Evolutionary conservation across 129 eudicot species (phyloP).

Genomic region (Flaveria brownii): DNA sequence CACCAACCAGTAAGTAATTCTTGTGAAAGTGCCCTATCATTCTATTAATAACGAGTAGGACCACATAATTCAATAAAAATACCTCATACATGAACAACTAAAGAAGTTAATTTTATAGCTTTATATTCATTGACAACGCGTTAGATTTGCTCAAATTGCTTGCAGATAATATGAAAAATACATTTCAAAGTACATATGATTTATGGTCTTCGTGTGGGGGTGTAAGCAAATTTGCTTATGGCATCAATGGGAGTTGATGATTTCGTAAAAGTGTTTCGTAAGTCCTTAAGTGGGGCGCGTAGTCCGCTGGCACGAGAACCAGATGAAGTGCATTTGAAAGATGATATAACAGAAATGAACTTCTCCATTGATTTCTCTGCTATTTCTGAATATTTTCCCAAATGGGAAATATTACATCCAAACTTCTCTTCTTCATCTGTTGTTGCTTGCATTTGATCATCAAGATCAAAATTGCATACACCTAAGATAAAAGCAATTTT

Average conservation of each 20-base stretch:
- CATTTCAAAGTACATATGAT: constrained; percentile 4
- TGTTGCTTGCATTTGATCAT: constrained; percentile 34
- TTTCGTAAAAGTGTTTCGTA: constrained; percentile 51
- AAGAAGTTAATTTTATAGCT: constrained; percentile 7
- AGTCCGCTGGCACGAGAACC: constrained; percentile 99
- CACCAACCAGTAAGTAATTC: no score
- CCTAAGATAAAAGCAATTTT: constrained; percentile 32
- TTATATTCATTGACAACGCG: constrained; percentile 5
- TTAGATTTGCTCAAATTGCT: background rate
- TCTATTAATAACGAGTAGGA: background rate
- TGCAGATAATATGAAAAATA: constrained; percentile 7
- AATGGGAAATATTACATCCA: constrained; percentile 86
- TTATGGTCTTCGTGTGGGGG: constrained; percentile 18
- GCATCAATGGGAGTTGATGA: constrained; percentile 41
- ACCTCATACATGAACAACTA: background rate
- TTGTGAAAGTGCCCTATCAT: no score
- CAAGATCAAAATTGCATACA: constrained; percentile 33
- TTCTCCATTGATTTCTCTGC: constrained; percentile 90
- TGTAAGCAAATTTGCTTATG: constrained; percentile 36
- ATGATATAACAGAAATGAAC: constrained; percentile 71
- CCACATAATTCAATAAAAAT: background rate
- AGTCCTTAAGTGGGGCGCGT: constrained; percentile 85
- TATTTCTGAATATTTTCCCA: constrained; percentile 72
- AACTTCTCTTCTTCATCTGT: constrained; percentile 55
- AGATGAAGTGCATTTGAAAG: constrained; percentile 63